Conservation (phyloP, 2,329 filamentous ascomycete species). For the Sordariomycetes sp. region DNA sequence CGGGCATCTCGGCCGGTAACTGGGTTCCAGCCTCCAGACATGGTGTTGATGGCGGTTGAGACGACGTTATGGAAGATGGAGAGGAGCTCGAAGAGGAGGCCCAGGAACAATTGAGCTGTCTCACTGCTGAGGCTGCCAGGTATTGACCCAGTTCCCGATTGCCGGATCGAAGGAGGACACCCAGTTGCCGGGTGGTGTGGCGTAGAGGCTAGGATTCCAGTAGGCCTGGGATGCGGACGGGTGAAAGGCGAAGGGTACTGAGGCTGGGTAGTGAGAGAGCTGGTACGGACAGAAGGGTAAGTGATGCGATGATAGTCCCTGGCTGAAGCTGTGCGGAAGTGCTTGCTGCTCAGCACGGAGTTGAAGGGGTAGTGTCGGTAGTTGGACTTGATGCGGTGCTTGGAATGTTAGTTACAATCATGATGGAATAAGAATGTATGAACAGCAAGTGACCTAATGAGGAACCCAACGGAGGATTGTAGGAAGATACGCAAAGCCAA, state of each 20-base stretch:
- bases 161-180: slow-evolving; percentile 19
- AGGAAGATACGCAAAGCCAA: no score
- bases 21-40: slow-evolving; percentile 31
- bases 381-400: no score
- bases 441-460: no score
- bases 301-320: no score
- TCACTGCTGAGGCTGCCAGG: slow-evolving; percentile 22
- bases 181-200: slow-evolving; percentile 23
- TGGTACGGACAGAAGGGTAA: neutral
- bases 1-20: slow-evolving; percentile 26
- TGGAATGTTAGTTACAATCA: no score
- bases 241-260: neutral
- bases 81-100: neutral
- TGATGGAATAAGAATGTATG: no score
- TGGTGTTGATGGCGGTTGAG: slow-evolving; percentile 7
- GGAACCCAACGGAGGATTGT: no score
- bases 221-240: no score
- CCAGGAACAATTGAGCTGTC: neutral
- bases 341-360: no score
- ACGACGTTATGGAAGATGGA: neutral
- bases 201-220: slow-evolving; percentile 20
- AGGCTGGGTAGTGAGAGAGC: neutral
- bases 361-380: no score
- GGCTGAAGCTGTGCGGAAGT: no score
- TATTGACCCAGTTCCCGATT: slow-evolving; percentile 20